Base-by-base conservation (phyloP, 352 stramenopile genomes). In the Phytophthora fragariaefolia region DNA sequence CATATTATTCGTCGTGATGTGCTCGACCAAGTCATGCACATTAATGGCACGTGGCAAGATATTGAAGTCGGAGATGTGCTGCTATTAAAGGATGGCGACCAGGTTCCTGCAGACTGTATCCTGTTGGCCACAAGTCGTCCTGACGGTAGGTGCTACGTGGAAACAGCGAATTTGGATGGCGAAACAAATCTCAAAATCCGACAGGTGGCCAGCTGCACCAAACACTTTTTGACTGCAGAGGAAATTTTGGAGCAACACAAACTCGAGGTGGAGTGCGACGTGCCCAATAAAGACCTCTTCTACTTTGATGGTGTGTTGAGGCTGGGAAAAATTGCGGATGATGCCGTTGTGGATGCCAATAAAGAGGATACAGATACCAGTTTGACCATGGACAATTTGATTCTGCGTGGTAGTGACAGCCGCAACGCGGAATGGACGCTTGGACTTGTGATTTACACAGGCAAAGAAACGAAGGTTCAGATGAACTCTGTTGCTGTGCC, bases 131-230 rank as follows among this genome's bases (percentile, higher is more conserved):
- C 89, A 5, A 93, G 77, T 54, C 81, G 85, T 26, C 45, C 81
- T 0, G 87, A 95, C 66, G 89, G 89, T 1, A 75, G 87, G 15
- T 95, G 84, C 55, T 96, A 96, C 57, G 79, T 97, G 1, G 87
- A 97, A 59, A 97, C 89, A 22, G 82, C 85, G 4, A 97, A 96
- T 45, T 54, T 97, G 42, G 89, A 97, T 58, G 89, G 89, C 10
- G 89, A 97, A 72, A 97, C 89, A 15, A 96, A 96, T 52, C 60
- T 97, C 38, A 97, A 97, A 59, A 95, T 97, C 45, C 82, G 89
- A n/a, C 82, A 71, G 22, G 85, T 93, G 4, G 77, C 84, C 4
- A 91, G 85, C 47, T 82, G 79, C 46, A 95, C 86, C 17, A 94
- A 94, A 52, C 74, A 91, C 30, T 93, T 92, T 36, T 27, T 87